phyloP scores from a whole-genome alignment of 164 flowering plant species.

The Magnolia kwangsiensis region DNA sequence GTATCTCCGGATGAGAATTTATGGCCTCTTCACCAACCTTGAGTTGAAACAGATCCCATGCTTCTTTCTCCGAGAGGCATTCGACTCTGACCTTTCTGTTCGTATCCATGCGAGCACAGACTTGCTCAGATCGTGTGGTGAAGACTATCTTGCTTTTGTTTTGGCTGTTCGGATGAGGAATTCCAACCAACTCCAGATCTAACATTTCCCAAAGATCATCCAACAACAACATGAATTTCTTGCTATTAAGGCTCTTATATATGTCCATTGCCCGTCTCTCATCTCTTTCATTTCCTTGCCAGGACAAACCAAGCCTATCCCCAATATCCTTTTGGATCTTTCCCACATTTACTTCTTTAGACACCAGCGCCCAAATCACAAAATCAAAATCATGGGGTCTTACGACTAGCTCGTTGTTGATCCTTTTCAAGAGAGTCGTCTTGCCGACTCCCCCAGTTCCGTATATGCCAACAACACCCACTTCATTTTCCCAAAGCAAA shows the following conservation, averaged over 20 bases:
- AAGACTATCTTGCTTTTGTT: conserved; percentile 7
- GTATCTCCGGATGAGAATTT: not conserved
- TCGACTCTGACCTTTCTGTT: conserved; percentile 9
- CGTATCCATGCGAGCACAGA: conserved; percentile 8
- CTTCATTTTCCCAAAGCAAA: not conserved
- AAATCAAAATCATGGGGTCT: not conserved
- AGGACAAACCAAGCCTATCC: conserved; percentile 1
- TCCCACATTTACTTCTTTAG: not conserved
- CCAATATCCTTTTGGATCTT: conserved; percentile 1
- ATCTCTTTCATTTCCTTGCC: not conserved
- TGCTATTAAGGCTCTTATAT: not conserved
- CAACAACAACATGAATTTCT: conserved; percentile 10
- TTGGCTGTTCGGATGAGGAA: not conserved
- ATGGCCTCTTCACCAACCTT: conserved; percentile 7
- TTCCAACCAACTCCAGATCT: conserved; percentile 1
- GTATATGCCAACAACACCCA: conserved; percentile 5
- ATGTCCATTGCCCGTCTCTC: not conserved
- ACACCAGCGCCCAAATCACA: conserved; percentile 1
- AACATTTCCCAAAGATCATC: conserved; percentile 17
- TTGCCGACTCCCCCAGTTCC: conserved; percentile 17
- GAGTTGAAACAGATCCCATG: conserved; percentile 8
- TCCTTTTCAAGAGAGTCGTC: conserved; percentile 6
- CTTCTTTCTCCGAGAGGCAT: not conserved
- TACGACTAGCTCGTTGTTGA: not conserved
- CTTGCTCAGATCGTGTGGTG: not conserved